A percentile compares a stretch with the other conserved stretches of the same genome.
Conservation (phyloP, 2,329 filamentous ascomycete species). For the Davidsoniella neocaledoniae region DNA sequence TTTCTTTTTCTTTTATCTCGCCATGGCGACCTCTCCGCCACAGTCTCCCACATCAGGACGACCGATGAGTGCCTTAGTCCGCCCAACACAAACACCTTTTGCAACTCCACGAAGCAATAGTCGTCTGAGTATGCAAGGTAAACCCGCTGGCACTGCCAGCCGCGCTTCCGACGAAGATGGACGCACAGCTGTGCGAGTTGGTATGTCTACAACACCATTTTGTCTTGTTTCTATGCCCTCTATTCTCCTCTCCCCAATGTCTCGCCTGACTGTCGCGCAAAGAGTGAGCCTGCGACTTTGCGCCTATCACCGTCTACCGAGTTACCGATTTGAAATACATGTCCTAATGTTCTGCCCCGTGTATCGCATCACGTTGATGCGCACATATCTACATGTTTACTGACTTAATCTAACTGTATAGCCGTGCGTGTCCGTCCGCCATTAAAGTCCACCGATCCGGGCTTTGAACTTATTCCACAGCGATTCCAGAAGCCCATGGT, state of each 20-base stretch:
- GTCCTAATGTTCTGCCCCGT: background rate
- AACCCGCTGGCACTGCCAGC: conserved; percentile 53
- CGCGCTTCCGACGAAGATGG: conserved; percentile 77
- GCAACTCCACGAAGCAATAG: conserved; percentile 54
- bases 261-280: background rate
- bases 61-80: conserved; percentile 68
- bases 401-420: conserved; percentile 21
- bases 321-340: background rate
- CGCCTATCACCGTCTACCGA: background rate
- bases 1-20: conserved; percentile 4
- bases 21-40: conserved; percentile 55
- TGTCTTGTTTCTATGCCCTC: background rate
- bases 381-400: background rate
- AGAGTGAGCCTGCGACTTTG: background rate
- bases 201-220: conserved; percentile 38
- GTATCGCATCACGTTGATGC: background rate
- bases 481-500: conserved; percentile 88
- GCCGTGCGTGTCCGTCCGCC: conserved; percentile 87
- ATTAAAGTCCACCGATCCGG: conserved; percentile 67
- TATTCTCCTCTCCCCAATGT: background rate
- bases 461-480: conserved; percentile 87
- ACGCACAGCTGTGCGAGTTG: conserved; percentile 89
- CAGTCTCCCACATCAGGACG: conserved; percentile 49
- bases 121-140: conserved; percentile 71
- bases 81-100: conserved; percentile 25